A percentile compares a stretch with the other conserved stretches of the same genome.
Evolutionary conservation across 371 early-diverging fungal genomes (phyloP).

Genomic region (Globomyces sp.): DNA sequence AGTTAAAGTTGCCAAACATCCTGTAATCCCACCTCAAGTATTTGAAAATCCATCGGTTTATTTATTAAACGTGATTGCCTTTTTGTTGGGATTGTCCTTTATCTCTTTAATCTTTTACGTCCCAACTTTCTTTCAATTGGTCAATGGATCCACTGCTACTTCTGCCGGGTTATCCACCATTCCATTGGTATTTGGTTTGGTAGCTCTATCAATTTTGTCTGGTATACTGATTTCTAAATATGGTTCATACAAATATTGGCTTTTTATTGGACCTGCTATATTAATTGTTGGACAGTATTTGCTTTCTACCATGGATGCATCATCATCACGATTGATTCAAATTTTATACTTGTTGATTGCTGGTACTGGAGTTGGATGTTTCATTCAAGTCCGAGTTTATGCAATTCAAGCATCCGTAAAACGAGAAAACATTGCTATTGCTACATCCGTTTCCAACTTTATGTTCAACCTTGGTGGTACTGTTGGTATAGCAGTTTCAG

Average conservation of each 20-base stretch:
- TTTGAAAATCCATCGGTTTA: conserved; percentile 30
- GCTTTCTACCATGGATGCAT: conserved; percentile 44
- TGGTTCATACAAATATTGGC: conserved; percentile 30
- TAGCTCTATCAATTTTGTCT: conserved; percentile 16
- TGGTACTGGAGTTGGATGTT: conserved; percentile 63
- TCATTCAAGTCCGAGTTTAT: conserved; percentile 59
- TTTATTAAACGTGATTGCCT: conserved; percentile 31
- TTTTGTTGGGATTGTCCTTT: conserved; percentile 40
- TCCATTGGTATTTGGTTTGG: conserved; percentile 53
- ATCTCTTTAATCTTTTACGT: conserved; percentile 54
- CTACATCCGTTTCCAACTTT: conserved; percentile 62
- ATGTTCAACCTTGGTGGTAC: conserved; percentile 51
- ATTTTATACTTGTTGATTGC: conserved; percentile 58
- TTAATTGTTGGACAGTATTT: conserved; percentile 32
- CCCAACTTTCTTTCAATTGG: conserved; percentile 80
- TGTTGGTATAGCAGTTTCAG: conserved; percentile 19
- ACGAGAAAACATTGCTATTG: conserved; percentile 56
- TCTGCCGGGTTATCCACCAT: conserved; percentile 58
- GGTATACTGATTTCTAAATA: conserved; percentile 18
- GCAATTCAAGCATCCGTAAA: conserved; percentile 59
- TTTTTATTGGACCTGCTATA: conserved; percentile 33
- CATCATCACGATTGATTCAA: conserved; percentile 45
- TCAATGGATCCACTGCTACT: conserved; percentile 55
- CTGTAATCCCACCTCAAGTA: conserved; percentile 38
- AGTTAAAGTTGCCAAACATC: conserved; percentile 33